Evolutionary conservation across 148 eudicot species (phyloP), one percentile per base, ranked within the genome.

Genomic region (Heliamphora exappendiculata): DNA sequence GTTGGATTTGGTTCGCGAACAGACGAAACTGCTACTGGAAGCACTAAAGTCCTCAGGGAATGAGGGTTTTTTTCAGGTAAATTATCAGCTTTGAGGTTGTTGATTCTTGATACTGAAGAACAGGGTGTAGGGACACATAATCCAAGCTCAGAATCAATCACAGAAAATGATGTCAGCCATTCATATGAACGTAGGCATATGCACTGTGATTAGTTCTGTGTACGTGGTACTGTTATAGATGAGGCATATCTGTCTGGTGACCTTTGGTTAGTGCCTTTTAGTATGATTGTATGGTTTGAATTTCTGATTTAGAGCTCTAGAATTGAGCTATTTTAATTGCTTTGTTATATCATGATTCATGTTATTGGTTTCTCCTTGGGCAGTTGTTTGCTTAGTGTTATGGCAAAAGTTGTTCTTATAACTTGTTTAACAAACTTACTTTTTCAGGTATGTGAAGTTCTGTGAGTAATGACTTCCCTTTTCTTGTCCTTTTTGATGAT

Each of bases 1-100:
- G 74, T 2, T 78, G 67, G 86, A 76, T 16, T 59, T 87, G 72
- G 16, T 84, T 63, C 76, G 36, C 1, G 86, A 82, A 41, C 81
- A 83, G 62, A 41, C 80, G 39, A 71, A 70, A 44, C 20, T 77
- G 28, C 73, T 84, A 36, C 5, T 80, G 71, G 77, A 82, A 24
- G 74, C 81, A 10, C 33, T 82, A 72, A 84, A 78, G 54, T 73
- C 84, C 14, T 13, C 49, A 2, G 79, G 29, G n/a, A 7, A 78
- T 49, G 75, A 62, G 65, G 75, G 34, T 39, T 70, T 68, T 28
- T 24, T 37, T 16, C 26, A 73, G 76, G 78, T 75, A 47, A 75
- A 45, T 31, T 63, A 33, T 63, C 20, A 11, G 12, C 17, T 44
- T 59, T 33, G 4, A 24, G 16, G 63, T 73, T n/a, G 66, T 57